A percentile compares a stretch with the other conserved stretches of the same genome.
These are phyloP conservation scores for Clarireedia hainanense DNA, from an alignment of 2,329 filamentous ascomycete genomes.

Conservation along the genomic window DNA sequence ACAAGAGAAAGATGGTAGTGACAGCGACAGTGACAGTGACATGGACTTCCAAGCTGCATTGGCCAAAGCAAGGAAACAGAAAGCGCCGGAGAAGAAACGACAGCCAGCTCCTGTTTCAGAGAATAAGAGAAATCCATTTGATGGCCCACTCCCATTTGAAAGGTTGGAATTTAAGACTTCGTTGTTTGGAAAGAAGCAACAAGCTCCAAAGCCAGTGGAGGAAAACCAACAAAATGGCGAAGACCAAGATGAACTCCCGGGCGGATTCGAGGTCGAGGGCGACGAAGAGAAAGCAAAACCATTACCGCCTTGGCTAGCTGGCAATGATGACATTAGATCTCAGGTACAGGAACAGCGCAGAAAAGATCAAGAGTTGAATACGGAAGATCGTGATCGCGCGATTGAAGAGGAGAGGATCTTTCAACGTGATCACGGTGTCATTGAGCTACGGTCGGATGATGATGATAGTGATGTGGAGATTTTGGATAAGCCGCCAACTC, in stretches of 20 bases:
- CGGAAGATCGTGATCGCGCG: slow-evolving; percentile 51
- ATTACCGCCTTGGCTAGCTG: slow-evolving; percentile 68
- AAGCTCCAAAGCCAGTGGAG: slow-evolving; percentile 16
- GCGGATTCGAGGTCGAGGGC: slow-evolving; percentile 32
- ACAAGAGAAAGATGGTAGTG: slow-evolving; percentile 29
- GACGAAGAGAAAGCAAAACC: slow-evolving; percentile 36
- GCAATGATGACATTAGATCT: slow-evolving; percentile 57
- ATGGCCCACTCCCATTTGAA: slow-evolving; percentile 84
- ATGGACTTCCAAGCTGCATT: slow-evolving; percentile 73
- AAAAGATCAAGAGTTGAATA: slow-evolving; percentile 52
- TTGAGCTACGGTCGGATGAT: slow-evolving; percentile 57
- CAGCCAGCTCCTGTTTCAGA: slow-evolving; percentile 33
- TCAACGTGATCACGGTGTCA: slow-evolving; percentile 41
- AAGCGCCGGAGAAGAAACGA: slow-evolving; percentile 36
- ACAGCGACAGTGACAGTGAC: slow-evolving; percentile 57
- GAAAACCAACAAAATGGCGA: slow-evolving; percentile 17
- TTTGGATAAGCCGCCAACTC: slow-evolving; percentile 38
- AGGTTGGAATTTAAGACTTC: slow-evolving; percentile 65
- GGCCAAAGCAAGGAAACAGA: slow-evolving; percentile 59
- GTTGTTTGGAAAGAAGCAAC: slow-evolving; percentile 41
- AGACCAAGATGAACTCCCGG: slow-evolving; percentile 28
- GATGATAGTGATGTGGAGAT: slow-evolving; percentile 41
- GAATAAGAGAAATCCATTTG: slow-evolving; percentile 57
- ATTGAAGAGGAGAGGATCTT: slow-evolving; percentile 46
- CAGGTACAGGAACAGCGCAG: slow-evolving; percentile 50